Evolutionary conservation across 768 basidiomycete species (phyloP), one percentile per base, ranked within the genome.

Genomic region (Tulasnella sp.): DNA sequence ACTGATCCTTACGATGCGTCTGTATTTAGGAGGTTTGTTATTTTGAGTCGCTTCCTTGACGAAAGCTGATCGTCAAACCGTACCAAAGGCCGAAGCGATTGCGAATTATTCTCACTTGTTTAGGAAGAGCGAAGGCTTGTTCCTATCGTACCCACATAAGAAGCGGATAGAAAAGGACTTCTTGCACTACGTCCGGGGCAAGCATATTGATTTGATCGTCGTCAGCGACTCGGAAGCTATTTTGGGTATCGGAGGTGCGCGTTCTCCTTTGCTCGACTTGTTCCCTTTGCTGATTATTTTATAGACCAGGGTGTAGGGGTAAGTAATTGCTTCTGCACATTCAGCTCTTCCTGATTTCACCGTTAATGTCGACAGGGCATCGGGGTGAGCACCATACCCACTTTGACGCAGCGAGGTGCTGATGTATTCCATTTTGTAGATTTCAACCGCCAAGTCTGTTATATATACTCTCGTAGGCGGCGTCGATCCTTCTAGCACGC

Each of bases 181-280:
- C 64, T 68, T 89, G 21, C 82, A 83, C 63, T 77, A 80, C 63
- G 82, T 77, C 1, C 72, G 70, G 32, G 79, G 76, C 6, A 71
- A 74, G 25, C 71, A 81, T 25, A 78, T 92, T 54, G 83, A 91
- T 59, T 72, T 92, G 21, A 74, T 93, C 49, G 86, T 92, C 23
- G 83, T 83, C 54, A 84, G 86, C 0, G 90, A 93, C 66, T 79
- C 83, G 3, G 88, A 90, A 63, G 85, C 86, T 0, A 91, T 92
- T 58, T 71, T 93, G 8, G 90, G 90, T 14, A 81, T 82, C 57
- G 81, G 81, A 45, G 57, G 40, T 58, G 14, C 23, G 49, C 34
- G 19, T 14, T 51, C 12, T 11, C 43, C 23, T 15, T 65, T 65
- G 67, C 15, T 6, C 46, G 19, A 49, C 49, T 14, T 46, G 14